These are phyloP conservation scores for Terfezia boudieri DNA, from an alignment of 495 filamentous ascomycete species.

Conservation along the genomic window DNA sequence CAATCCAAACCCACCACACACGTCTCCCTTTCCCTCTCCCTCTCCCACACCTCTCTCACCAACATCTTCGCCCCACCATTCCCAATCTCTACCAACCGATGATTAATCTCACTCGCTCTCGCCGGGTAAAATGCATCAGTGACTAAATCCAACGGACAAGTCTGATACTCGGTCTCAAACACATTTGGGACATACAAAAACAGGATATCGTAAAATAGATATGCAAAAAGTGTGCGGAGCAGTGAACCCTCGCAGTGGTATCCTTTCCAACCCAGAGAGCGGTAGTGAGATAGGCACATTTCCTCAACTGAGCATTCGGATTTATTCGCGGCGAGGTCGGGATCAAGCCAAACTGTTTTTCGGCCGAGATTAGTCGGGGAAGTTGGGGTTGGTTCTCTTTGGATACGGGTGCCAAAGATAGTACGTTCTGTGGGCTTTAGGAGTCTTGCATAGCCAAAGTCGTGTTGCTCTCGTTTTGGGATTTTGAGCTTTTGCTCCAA, in stretches of 20 bases:
- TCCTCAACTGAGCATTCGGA: conserved; percentile 56
- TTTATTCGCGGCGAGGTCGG: conserved; percentile 25
- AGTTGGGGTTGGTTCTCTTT: neutral
- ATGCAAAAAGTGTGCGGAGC: conserved; percentile 70
- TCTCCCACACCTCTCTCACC: conserved; percentile 40
- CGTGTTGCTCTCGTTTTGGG: conserved; percentile 71
- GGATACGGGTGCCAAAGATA: conserved; percentile 51
- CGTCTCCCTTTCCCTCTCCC: conserved; percentile 43
- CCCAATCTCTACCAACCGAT: conserved; percentile 58
- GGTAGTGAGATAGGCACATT: conserved; percentile 80
- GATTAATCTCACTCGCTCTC: conserved; percentile 71
- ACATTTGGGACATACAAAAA: conserved; percentile 91
- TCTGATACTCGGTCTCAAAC: conserved; percentile 88
- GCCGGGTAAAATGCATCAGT: conserved; percentile 84
- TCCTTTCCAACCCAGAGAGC: conserved; percentile 62
- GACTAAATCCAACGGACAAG: conserved; percentile 75
- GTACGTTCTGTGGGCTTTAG: conserved; percentile 45
- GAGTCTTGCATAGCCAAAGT: conserved; percentile 69
- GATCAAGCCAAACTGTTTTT: conserved; percentile 74
- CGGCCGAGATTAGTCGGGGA: conserved; percentile 25
- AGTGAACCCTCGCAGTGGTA: conserved; percentile 86
- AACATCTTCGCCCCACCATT: conserved; percentile 51
- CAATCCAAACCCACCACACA: conserved; percentile 82
- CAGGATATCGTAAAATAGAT: conserved; percentile 80
- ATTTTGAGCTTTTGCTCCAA: conserved; percentile 63